Percentiles rank a stretch among this genome's conserved stretches.
phyloP scores from a whole-genome alignment of 257 asterid genomes.

The Nicotiana tomentosiformis region DNA sequence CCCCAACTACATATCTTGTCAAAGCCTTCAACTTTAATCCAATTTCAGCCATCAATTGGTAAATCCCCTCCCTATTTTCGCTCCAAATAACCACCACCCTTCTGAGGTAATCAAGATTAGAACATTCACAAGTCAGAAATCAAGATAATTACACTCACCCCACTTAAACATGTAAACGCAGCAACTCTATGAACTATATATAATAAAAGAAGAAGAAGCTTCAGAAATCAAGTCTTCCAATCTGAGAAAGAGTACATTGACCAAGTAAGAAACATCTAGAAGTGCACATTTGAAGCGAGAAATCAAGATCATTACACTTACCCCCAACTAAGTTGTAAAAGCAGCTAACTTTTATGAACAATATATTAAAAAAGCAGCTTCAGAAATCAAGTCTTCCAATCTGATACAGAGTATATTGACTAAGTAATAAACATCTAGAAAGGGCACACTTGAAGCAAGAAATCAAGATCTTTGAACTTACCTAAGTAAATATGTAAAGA shows the following conservation, averaged over 20 bases:
- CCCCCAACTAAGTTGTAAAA: not conserved
- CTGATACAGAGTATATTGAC: not conserved
- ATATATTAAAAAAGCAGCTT: too few species aligned
- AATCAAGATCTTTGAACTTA: not conserved
- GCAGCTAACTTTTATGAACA: too few species aligned
- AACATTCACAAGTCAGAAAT: not conserved
- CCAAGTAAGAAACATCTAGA: not conserved
- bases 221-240: not conserved
- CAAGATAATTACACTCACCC: not conserved
- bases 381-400: not conserved
- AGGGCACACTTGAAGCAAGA: not conserved
- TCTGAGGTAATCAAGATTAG: not conserved
- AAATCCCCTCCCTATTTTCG: not conserved
- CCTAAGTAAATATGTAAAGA: not conserved
- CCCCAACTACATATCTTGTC: conserved; percentile 9
- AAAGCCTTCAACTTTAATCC: conserved; percentile 25
- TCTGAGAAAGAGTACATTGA: not conserved
- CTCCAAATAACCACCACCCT: not conserved
- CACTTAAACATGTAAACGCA: not conserved
- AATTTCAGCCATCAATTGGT: conserved; percentile 36
- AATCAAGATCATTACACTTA: not conserved
- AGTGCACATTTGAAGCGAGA: not conserved
- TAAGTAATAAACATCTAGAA: not conserved
- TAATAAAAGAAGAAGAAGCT: not conserved
- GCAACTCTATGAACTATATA: not conserved